Conservation (phyloP, 2,329 filamentous ascomycete species). For the Penicillium sp. region DNA sequence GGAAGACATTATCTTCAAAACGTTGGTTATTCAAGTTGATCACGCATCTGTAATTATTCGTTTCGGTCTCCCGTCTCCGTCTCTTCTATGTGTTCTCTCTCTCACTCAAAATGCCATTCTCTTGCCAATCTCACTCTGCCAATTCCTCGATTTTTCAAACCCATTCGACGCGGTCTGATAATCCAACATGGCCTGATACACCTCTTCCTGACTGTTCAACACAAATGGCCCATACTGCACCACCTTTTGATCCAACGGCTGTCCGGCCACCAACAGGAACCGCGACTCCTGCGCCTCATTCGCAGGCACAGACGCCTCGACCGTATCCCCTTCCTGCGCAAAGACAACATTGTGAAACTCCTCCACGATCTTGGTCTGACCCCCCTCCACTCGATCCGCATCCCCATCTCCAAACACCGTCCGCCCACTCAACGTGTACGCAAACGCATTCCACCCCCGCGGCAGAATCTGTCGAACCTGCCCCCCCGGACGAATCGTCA, state of each 20-base stretch:
- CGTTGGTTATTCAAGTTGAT: too few species aligned
- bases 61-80: too few species aligned
- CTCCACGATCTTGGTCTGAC: conserved; percentile 22
- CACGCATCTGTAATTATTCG: too few species aligned
- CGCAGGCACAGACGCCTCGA: conserved; percentile 64
- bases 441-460: conserved; percentile 80
- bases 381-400: too few species aligned
- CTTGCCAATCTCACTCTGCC: conserved; percentile 84
- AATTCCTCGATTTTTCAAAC: conserved; percentile 71
- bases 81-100: neutral
- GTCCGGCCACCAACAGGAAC: conserved; percentile 66
- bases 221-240: conserved; percentile 85
- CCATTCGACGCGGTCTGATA: conserved; percentile 68
- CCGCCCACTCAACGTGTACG: conserved; percentile 73
- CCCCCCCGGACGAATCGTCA: conserved; percentile 73
- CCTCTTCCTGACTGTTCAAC: conserved; percentile 63
- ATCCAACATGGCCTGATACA: conserved; percentile 70
- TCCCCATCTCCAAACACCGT: conserved; percentile 54
- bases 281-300: conserved; percentile 52
- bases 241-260: conserved; percentile 71
- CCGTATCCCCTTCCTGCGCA: conserved; percentile 67
- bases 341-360: conserved; percentile 89
- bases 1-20: too few species aligned
- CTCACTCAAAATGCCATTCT: conserved; percentile 48
- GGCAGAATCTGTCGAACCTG: conserved; percentile 70